A percentile compares a stretch with the other conserved stretches of the same genome.
These are phyloP conservation scores for Colletotrichum melonis DNA, from an alignment of 2,329 filamentous ascomycete genomes.

Conservation along the genomic window DNA sequence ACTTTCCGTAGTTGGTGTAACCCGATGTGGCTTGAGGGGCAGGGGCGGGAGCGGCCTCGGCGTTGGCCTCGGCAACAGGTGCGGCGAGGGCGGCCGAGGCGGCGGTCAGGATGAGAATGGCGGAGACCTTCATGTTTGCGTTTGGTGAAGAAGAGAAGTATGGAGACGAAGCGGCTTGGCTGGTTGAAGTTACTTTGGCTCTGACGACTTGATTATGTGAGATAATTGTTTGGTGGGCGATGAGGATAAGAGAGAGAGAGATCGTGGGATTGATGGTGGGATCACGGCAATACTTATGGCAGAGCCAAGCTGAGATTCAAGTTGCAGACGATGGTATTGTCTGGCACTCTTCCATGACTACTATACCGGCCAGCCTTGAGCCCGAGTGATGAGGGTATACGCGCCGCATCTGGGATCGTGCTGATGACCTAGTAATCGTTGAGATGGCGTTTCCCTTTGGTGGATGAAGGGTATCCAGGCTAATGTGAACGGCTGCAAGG, in stretches of 20 bases:
- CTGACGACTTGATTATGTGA: not conserved
- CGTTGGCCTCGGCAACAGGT: constrained; percentile 29
- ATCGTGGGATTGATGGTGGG: not conserved
- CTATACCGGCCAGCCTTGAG: not conserved
- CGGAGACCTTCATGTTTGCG: constrained; percentile 45
- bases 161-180: not conserved
- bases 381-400: not conserved
- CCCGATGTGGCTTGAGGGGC: not conserved
- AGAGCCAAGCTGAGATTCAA: not conserved
- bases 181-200: not conserved
- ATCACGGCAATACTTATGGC: constrained; percentile 19
- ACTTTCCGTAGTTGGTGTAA: constrained; percentile 31
- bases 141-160: not conserved
- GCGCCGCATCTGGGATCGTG: not conserved
- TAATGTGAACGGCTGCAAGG: constrained; percentile 14
- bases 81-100: constrained; percentile 39
- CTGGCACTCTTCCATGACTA: not conserved
- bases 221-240: not conserved
- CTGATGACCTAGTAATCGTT: not conserved
- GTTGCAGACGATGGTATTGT: not conserved
- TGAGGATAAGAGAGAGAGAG: constrained; percentile 17
- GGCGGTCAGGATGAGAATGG: constrained; percentile 41
- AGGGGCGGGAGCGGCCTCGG: constrained; percentile 14
- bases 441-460: not conserved
- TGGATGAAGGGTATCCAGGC: not conserved